Conservation (phyloP, 352 stramenopile genomes). For the Phytophthora brassicae region DNA sequence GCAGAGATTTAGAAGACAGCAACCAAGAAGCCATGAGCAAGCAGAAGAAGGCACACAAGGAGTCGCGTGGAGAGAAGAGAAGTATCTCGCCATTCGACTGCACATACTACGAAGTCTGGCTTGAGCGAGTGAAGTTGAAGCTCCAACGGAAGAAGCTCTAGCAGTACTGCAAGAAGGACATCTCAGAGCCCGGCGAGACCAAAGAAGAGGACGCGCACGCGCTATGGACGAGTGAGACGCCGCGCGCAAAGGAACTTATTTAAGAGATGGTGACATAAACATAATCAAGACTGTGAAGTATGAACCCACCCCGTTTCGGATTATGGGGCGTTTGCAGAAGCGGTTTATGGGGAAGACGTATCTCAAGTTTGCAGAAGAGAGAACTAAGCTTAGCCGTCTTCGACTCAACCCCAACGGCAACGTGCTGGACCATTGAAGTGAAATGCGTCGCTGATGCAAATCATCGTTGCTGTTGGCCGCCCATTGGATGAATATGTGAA, state of each 20-base stretch:
- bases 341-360: conserved; percentile 1
- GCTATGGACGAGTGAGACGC: no score
- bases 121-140: background rate
- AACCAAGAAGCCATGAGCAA: no score
- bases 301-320: background rate
- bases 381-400: background rate
- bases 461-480: background rate
- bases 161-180: background rate
- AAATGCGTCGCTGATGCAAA: background rate
- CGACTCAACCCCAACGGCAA: background rate
- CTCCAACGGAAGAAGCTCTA: background rate
- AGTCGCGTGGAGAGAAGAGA: no score
- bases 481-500: conserved; percentile 6
- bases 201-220: no score
- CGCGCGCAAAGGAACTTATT: no score
- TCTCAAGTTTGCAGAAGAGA: background rate
- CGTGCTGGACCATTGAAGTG: background rate
- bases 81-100: no score
- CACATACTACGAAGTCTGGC: background rate
- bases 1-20: no score
- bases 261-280: background rate
- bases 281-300: conserved; percentile 10
- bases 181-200: background rate
- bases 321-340: conserved; percentile 7
- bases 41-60: no score